Evolutionary conservation across 805 yeast species (phyloP), one percentile per base, ranked within the genome.

Genomic region (Teunomyces panamensis): DNA sequence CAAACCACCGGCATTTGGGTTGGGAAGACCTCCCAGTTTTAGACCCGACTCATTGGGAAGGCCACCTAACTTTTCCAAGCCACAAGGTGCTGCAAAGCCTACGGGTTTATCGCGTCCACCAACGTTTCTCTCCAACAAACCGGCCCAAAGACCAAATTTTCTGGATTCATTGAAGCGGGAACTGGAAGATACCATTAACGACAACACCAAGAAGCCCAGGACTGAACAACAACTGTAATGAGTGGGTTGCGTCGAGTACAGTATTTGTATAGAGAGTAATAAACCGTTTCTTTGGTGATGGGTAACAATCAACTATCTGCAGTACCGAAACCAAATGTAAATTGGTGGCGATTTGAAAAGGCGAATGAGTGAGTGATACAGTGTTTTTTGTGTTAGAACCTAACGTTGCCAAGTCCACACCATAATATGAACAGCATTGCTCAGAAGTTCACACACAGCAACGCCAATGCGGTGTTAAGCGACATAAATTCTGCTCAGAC

Each of bases 401-500:
- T 20, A 20, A 26, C 29, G 28, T 20, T 20, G 20, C 17, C 17
- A 13, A 10, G 24, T 16, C 10, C 3, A 9, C 33, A 29, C 3
- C 34, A 27, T 24, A 39, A 28, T 28, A 72, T 73, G 77, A 73
- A 73, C 59, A 53, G 69, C 37, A 66, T 73, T 47, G 69, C 75
- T 44, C 63, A 58, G 47, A 67, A 67, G 54, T 73, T 56, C 58
- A 62, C 73, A 8, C 64, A 67, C 48, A 55, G 65, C 43, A 60
- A 65, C 48, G 56, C 57, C 35, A 62, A 59, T 49, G 51, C 53
- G 28, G 59, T 63, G 34, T 57, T 58, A 44, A 51, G 51, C 30
- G 75, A 73, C 43, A 55, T 67, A 45, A 56, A 60, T 41, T 55
- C 58, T 26, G 67, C 67, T n/a, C 56, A 55, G 27, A 45, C 49